phyloP scores from a whole-genome alignment of 2,329 filamentous ascomycete species.

The Colletotrichum cuscutae region DNA sequence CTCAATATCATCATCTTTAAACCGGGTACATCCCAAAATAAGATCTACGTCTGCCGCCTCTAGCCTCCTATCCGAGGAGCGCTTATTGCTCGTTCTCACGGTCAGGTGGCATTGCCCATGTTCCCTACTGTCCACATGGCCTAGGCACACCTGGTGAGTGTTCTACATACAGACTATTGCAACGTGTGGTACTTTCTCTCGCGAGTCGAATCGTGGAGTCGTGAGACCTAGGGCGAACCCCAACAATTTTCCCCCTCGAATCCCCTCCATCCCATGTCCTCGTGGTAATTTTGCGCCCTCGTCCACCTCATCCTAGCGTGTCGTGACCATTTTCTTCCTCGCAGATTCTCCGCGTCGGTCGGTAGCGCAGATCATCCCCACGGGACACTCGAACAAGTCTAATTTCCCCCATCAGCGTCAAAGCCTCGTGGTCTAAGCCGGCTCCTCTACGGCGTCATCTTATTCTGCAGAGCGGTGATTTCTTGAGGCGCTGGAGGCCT shows the following conservation, averaged over 20 bases:
- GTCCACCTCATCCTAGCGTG: background rate
- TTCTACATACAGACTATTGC: background rate
- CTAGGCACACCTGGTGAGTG: constrained; percentile 7
- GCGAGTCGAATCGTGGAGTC: constrained; percentile 20
- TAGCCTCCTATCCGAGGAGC: no score
- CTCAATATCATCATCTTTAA: background rate
- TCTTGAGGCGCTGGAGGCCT: background rate
- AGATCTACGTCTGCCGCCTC: background rate
- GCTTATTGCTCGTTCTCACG: background rate
- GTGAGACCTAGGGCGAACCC: constrained; percentile 15
- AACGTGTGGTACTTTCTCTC: background rate
- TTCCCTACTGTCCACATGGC: constrained; percentile 10
- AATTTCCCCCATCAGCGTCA: background rate
- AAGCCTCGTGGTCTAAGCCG: background rate
- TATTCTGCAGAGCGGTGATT: background rate
- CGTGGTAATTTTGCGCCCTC: background rate
- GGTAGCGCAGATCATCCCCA: constrained; percentile 13
- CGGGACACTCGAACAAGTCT: background rate
- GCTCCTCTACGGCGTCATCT: constrained; percentile 16
- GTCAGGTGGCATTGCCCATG: constrained; percentile 13
- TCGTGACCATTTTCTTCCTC: constrained; percentile 12
- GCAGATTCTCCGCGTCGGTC: constrained; percentile 14
- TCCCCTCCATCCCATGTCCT: background rate
- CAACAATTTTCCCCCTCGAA: background rate
- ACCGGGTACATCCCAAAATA: background rate